Base-by-base conservation (phyloP, 148 eudicot genomes). In the Arbutus unedo region DNA sequence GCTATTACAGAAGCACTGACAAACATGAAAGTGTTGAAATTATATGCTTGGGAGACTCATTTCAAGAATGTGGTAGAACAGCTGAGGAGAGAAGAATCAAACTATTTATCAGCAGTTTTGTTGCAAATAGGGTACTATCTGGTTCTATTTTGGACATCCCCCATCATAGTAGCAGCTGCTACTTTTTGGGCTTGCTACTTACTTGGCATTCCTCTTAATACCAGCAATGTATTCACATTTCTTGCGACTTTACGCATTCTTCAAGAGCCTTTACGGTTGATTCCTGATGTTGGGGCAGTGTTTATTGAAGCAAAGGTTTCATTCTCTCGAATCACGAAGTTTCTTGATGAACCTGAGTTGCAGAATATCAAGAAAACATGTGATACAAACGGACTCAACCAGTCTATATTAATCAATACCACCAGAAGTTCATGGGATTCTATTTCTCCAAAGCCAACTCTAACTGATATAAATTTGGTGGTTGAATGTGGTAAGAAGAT, bases 21-120 rank as follows among this genome's bases (percentile, higher is more conserved):
- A 9, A 91, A 82, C 72, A 91, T 92, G 93, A 92, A 88, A 84
- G 87, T 91, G 21, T 74, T 91, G 21, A 92, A 92, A 84, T 81
- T 91, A 19, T 89, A 92, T 81, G 91, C 92, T 47, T 91, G 96
- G 92, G 96, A 92, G 83, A 84, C 66, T 16, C 91, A 88, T 79
- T 92, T 88, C 80, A 84, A 80, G 78, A 83, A 82, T 45, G 57
- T 54, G 3, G 82, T 89, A 4, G 87, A 91, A 47, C 18, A 54
- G 74, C 64, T 90, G 44, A 89, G 93, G 80, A 77, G 82, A 54
- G 84, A 74, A 6, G 93, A 92, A 70, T 74, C 66, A 21, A 81
- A 55, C 41, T 89, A 87, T 85, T 51, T 93, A 50, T 77, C 84
- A 3, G 81, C 78, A 19, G 88, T 89, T 31, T 84, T 79, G 41